phyloP scores from a whole-genome alignment of 495 filamentous ascomycete genomes.

The Trichoderma reesei region DNA sequence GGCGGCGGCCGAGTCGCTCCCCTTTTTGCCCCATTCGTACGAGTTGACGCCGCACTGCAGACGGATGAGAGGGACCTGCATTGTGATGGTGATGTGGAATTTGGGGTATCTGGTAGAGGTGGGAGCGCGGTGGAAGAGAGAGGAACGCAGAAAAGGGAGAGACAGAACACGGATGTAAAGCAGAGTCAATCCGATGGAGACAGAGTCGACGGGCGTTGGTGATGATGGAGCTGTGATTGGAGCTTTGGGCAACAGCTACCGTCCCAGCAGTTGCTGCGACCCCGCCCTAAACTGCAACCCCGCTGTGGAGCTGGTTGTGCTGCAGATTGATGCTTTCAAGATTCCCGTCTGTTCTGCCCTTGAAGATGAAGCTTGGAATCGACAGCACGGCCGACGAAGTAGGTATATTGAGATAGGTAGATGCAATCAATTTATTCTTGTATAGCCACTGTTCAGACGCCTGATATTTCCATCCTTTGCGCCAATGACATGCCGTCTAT shows the following conservation, averaged over 20 bases:
- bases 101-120: background rate
- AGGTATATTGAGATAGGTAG: no score
- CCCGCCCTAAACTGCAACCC: background rate
- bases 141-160: background rate
- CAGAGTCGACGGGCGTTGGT: background rate
- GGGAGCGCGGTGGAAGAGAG: background rate
- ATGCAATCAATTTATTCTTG: no score
- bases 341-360: no score
- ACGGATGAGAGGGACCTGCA: slow-evolving; percentile 67
- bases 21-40: slow-evolving; percentile 97
- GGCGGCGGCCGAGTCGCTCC: slow-evolving; percentile 67
- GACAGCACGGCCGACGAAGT: no score
- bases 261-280: background rate
- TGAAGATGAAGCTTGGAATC: no score
- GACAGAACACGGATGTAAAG: background rate
- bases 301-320: slow-evolving; percentile 2
- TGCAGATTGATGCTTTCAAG: background rate
- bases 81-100: background rate
- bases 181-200: background rate
- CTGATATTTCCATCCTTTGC: no score
- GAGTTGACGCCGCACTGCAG: slow-evolving; percentile 96
- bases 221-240: background rate
- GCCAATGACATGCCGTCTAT: no score
- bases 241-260: background rate
- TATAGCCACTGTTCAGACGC: no score